Percentiles rank a stretch among this genome's conserved stretches.
Evolutionary conservation across 208 protist genomes (phyloP).

Genomic region (Porcisia hertigi): DNA sequence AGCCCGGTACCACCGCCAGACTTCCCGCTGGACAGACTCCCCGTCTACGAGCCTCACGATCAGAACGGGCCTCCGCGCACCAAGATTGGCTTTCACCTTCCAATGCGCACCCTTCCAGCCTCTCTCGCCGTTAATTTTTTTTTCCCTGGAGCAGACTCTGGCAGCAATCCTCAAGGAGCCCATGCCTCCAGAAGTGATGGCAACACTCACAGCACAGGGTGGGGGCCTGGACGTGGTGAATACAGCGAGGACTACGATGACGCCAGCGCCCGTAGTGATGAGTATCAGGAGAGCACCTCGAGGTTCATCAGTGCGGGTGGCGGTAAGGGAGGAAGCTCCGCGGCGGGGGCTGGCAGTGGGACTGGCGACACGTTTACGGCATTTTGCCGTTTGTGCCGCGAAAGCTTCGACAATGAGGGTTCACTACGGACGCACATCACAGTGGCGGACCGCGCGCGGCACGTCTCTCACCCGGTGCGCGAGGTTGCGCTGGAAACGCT

Average conservation of each 20-base stretch:
- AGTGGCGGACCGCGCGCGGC: constrained; percentile 31
- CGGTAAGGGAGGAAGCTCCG: not conserved
- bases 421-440: constrained; percentile 47
- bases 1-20: constrained; percentile 8
- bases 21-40: constrained; percentile 44
- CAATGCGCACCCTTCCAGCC: constrained; percentile 21
- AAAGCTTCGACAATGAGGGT: constrained; percentile 37
- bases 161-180: not conserved
- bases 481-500: constrained; percentile 72
- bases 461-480: constrained; percentile 62
- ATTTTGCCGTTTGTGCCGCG: constrained; percentile 70
- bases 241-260: not conserved
- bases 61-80: constrained; percentile 44
- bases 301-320: not conserved
- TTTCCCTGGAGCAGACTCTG: constrained; percentile 1
- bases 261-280: not conserved
- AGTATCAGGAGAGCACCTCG: not conserved
- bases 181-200: not conserved
- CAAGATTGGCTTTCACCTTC: constrained; percentile 19
- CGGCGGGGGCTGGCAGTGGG: not conserved
- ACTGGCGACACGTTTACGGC: not conserved
- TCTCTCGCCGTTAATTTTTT: not conserved
- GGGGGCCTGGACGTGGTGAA: not conserved
- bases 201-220: not conserved
- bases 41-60: constrained; percentile 57